phyloP scores from a whole-genome alignment of 305 asterid species.

The Plantago coronopus region DNA sequence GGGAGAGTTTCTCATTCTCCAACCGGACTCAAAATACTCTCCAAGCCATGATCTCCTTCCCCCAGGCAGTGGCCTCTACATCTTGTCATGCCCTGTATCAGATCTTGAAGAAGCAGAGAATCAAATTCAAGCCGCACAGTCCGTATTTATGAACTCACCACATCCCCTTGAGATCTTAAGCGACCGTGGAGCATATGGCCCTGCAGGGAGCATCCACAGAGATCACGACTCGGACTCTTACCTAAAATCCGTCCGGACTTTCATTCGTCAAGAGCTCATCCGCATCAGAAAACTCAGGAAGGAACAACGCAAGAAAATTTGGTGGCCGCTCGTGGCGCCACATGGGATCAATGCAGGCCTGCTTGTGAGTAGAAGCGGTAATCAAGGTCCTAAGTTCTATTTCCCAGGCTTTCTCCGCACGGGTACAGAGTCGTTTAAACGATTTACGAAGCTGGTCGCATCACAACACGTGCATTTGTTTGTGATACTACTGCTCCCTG shows the following conservation, averaged over 20 bases:
- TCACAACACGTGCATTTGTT: slow-evolving; percentile 85
- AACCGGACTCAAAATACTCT: slow-evolving; percentile 74
- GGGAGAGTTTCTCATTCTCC: slow-evolving; percentile 86
- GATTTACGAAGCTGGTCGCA: slow-evolving; percentile 62
- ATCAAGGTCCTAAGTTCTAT: slow-evolving; percentile 39
- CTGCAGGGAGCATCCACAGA: slow-evolving; percentile 71
- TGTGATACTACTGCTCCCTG: slow-evolving; percentile 70
- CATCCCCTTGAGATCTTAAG: slow-evolving; percentile 94
- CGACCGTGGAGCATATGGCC: slow-evolving; percentile 89
- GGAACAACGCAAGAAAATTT: slow-evolving; percentile 50
- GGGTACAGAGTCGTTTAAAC: slow-evolving; percentile 62
- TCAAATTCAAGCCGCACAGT: slow-evolving; percentile 59
- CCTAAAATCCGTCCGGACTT: slow-evolving; percentile 50
- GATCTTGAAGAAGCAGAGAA: slow-evolving; percentile 49
- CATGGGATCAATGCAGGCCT: slow-evolving; percentile 40
- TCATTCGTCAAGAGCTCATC: slow-evolving; percentile 60
- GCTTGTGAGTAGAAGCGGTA: slow-evolving; percentile 32
- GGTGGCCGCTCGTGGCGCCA: slow-evolving; percentile 72
- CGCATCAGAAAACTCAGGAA: slow-evolving; percentile 51
- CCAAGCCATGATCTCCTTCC: slow-evolving; percentile 91
- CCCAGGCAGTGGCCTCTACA: slow-evolving; percentile 75
- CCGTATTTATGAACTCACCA: slow-evolving; percentile 65
- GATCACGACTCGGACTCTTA: slow-evolving; percentile 89
- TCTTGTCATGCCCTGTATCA: slow-evolving; percentile 41
- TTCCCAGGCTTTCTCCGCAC: slow-evolving; percentile 51